These are phyloP conservation scores for Fraxinus sp. DNA, from an alignment of 305 asterid species.

Conservation along the genomic window DNA sequence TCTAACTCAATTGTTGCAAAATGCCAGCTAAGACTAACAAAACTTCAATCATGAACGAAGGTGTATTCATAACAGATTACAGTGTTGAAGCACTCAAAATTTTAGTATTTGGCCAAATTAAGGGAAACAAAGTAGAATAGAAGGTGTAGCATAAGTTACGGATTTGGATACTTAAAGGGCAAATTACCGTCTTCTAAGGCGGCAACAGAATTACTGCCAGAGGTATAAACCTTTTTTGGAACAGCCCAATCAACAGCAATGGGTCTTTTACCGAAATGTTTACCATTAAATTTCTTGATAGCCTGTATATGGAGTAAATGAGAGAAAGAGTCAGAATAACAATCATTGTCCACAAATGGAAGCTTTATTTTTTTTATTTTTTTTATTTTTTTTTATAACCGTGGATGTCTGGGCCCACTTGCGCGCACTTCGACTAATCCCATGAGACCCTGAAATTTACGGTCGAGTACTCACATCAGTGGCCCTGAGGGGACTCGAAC, in stretches of 20 bases:
- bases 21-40: background rate
- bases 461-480: no score
- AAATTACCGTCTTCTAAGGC: slow-evolving; percentile 54
- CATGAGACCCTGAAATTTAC: no score
- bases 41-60: slow-evolving; percentile 9
- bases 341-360: background rate
- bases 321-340: slow-evolving; percentile 9
- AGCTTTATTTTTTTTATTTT: background rate
- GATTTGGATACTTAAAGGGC: background rate
- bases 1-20: background rate
- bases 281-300: slow-evolving; percentile 75
- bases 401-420: no score
- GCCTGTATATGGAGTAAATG: slow-evolving; percentile 42
- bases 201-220: slow-evolving; percentile 50
- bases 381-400: no score
- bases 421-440: no score
- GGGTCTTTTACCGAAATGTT: slow-evolving; percentile 62
- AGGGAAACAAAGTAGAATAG: background rate
- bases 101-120: background rate
- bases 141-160: background rate
- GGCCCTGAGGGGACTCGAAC: no score
- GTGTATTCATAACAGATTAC: background rate
- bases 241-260: slow-evolving; percentile 98
- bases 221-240: slow-evolving; percentile 63
- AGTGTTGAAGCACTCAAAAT: background rate